Percentiles rank a stretch among this genome's conserved stretches.
Conservation (phyloP, 495 filamentous ascomycete species). For the Aspergillus asperescens region DNA sequence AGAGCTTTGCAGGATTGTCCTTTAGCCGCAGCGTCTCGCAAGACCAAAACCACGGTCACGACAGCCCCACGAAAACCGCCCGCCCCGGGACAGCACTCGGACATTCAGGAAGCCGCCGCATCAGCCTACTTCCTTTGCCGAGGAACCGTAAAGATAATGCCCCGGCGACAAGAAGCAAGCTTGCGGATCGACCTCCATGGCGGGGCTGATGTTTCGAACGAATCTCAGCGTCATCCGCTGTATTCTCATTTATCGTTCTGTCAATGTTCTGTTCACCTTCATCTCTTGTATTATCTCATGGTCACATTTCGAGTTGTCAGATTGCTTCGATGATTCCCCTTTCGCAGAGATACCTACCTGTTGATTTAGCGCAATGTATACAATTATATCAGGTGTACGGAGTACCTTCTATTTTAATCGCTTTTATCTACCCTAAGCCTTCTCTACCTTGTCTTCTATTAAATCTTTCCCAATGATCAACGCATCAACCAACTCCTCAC, state of each 20-base stretch:
- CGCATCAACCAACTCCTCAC: slow-evolving; percentile 42
- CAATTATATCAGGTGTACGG: slow-evolving; percentile 12
- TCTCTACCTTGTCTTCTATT: slow-evolving; percentile 15
- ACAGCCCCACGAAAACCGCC: slow-evolving; percentile 30
- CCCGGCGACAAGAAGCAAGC: slow-evolving; percentile 24
- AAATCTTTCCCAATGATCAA: slow-evolving; percentile 42
- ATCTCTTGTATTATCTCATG: slow-evolving; percentile 18
- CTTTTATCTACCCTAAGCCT: slow-evolving; percentile 4
- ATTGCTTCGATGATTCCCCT: slow-evolving; percentile 29
- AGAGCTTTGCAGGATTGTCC: slow-evolving; percentile 37
- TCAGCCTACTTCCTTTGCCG: slow-evolving; percentile 45
- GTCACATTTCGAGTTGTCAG: slow-evolving; percentile 10
- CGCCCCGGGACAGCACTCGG: slow-evolving; percentile 45
- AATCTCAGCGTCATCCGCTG: too few species aligned
- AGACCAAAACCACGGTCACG: slow-evolving; percentile 19
- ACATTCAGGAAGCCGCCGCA: slow-evolving; percentile 41
- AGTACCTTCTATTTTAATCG: slow-evolving; percentile 8
- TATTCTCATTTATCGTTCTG: neutral
- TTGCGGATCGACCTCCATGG: slow-evolving; percentile 38
- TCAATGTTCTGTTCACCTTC: slow-evolving; percentile 12
- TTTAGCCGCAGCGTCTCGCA: slow-evolving; percentile 38
- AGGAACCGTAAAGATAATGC: slow-evolving; percentile 28
- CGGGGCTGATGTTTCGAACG: slow-evolving; percentile 14
- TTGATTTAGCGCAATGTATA: slow-evolving; percentile 16
- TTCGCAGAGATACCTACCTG: slow-evolving; percentile 14